Percentiles rank a stretch among this genome's conserved stretches.
Conservation (phyloP, 768 basidiomycete species). For the Rhodosporidiobolus sp. region DNA sequence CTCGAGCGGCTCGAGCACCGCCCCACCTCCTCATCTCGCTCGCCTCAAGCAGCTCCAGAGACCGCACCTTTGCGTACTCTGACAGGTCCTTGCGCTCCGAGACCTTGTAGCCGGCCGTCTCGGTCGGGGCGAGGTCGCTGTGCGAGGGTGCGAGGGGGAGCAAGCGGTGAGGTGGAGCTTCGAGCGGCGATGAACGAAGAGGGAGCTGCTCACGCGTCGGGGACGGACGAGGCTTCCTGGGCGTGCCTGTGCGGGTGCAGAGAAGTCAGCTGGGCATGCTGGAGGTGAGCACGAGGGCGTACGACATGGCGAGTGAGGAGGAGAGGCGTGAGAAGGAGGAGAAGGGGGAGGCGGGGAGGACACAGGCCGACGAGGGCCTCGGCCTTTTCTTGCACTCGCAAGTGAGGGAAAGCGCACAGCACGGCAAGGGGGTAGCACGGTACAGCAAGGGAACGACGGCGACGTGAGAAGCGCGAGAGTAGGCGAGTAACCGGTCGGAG, state of each 20-base stretch:
- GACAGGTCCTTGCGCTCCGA: constrained; percentile 19
- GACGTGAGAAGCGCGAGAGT: no score
- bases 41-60: no score
- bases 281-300: fast-evolving
- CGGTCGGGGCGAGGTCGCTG: constrained; percentile 30
- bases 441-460: no score
- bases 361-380: not conserved
- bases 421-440: no score
- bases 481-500: no score
- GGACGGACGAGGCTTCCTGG: constrained; percentile 6
- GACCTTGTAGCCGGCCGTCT: constrained; percentile 36
- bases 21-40: not conserved
- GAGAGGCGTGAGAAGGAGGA: no score
- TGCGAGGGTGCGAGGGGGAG: not conserved
- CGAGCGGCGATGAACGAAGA: no score
- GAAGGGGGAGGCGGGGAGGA: not conserved
- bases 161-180: not conserved
- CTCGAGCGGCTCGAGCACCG: not conserved
- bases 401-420: not conserved
- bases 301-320: constrained; percentile 2
- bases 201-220: constrained; percentile 6
- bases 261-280: not conserved
- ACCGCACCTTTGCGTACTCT: constrained; percentile 24
- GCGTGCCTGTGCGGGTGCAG: not conserved
- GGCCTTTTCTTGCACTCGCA: not conserved